These are phyloP conservation scores for Aurantiochytrium sp. DNA, from an alignment of 108 stramenopile genomes.

Conservation along the genomic window DNA sequence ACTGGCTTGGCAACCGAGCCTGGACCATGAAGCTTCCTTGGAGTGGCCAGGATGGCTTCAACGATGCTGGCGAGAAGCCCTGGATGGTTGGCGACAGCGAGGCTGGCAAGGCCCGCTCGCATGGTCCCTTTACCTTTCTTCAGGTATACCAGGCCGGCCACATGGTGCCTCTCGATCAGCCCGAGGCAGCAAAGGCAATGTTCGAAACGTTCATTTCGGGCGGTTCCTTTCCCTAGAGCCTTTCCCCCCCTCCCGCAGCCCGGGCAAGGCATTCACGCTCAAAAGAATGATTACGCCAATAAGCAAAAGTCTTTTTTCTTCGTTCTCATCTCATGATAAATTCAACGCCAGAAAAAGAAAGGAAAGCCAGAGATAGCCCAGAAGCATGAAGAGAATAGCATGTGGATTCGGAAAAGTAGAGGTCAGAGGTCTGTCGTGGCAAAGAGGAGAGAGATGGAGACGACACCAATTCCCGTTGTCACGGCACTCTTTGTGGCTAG, in stretches of 20 bases:
- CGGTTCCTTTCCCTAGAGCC: neutral
- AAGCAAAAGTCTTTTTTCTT: no score
- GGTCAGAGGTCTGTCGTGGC: neutral
- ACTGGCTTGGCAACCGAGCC: conserved; percentile 87
- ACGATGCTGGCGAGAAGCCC: conserved; percentile 44
- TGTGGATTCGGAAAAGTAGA: neutral
- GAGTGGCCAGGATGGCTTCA: conserved; percentile 69
- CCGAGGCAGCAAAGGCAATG: conserved; percentile 37
- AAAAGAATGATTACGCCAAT: no score
- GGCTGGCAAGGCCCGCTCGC: conserved; percentile 62
- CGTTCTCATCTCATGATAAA: no score
- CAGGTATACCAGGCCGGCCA: conserved; percentile 50
- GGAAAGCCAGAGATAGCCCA: no score
- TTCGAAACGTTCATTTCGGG: conserved; percentile 35
- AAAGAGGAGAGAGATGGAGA: neutral
- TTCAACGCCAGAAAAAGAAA: no score
- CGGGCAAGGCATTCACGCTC: no score
- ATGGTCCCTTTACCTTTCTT: conserved; percentile 69
- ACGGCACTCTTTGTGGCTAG: neutral
- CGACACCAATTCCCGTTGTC: neutral
- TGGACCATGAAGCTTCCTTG: conserved; percentile 82
- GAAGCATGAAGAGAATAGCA: neutral
- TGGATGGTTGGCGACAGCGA: conserved; percentile 56
- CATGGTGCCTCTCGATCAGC: conserved; percentile 52
- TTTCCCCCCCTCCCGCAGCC: no score